Evolutionary conservation across 768 basidiomycete genomes (phyloP), one percentile per base, ranked within the genome.

Genomic region (Rubroboletus satanas): DNA sequence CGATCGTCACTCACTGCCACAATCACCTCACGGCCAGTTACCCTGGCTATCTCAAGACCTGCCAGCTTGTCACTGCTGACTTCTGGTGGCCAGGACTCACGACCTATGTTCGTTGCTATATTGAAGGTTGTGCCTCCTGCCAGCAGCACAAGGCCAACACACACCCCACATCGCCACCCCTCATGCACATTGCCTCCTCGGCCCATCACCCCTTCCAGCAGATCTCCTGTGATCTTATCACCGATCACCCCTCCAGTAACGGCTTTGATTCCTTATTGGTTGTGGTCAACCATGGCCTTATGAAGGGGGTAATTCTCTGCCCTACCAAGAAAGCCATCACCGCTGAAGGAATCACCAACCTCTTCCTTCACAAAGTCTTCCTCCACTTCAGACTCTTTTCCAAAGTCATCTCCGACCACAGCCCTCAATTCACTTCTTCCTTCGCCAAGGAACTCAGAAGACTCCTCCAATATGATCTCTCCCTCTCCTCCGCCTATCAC

Each of bases 281-380:
- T 18, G 1, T 52, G 35, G 35, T 52, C 7, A 14, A 52, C 43
- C 51, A 52, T 9, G 43, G 51, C 1, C 44, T 52, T 45, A 52
- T 8, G 0, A 52, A 52, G 36, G 36, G 44, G 51, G 42, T 51
- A 5, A 44, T 51, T 28, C 36, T 37, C 0, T 37, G 36, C 7
- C 17, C 36, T 17, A 7, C 2, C 7, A n/a, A 32, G 32, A 32
- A 32, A 32, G 12, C 7, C 10, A 11, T 32, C 10, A 32, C 11
- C 2, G 5, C 32, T 14, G 5, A 33, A 33, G 32, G 32, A 5
- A 2, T 33, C 0, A 1, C 12, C 1, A 1, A 4, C 2, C 12
- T 33, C 5, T 33, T 33, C 5, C 14, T 33, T 4, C 32, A 33
- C 5, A 33, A 33, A 14, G 32, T 33, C 32, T 33, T 11, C 3